Conservation (phyloP, 1,284 basidiomycete species). For the Uromyces viciae-fabae region DNA sequence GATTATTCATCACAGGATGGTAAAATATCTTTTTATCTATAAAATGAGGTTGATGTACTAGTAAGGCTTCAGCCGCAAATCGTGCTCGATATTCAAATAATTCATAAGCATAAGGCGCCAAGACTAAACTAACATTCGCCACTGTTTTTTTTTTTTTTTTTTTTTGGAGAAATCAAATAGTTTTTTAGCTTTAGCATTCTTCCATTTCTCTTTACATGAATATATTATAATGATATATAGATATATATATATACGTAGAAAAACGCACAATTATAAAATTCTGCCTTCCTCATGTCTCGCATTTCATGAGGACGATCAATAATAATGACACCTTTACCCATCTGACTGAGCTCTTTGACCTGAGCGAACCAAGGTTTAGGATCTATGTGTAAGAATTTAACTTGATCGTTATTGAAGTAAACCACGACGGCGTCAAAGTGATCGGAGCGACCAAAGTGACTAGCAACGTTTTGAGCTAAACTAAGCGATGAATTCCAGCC, state of each 20-base stretch:
- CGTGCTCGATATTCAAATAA: constrained; percentile 39
- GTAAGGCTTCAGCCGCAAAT: constrained; percentile 29
- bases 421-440: constrained; percentile 39
- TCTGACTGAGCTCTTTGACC: constrained; percentile 27
- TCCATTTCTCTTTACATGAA: too few relatives aligned
- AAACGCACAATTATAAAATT: constrained; percentile 35
- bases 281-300: constrained; percentile 40
- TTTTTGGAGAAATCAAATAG: too few relatives aligned
- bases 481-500: background rate
- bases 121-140: constrained; percentile 32
- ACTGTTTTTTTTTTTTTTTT: constrained; percentile 13
- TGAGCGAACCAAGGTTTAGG: constrained; percentile 42
- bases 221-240: too few relatives aligned
- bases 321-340: constrained; percentile 37
- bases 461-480: constrained; percentile 29
- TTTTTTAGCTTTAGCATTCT: too few relatives aligned
- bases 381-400: constrained; percentile 38
- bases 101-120: constrained; percentile 44
- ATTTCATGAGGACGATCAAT: constrained; percentile 44
- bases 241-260: too few relatives aligned
- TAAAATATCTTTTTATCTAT: constrained; percentile 40
- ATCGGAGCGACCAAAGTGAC: constrained; percentile 16
- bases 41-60: constrained; percentile 43
- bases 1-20: constrained; percentile 21
- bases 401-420: constrained; percentile 44